Base-by-base conservation (phyloP, 257 asterid genomes). In the Fraxinus anomala region DNA sequence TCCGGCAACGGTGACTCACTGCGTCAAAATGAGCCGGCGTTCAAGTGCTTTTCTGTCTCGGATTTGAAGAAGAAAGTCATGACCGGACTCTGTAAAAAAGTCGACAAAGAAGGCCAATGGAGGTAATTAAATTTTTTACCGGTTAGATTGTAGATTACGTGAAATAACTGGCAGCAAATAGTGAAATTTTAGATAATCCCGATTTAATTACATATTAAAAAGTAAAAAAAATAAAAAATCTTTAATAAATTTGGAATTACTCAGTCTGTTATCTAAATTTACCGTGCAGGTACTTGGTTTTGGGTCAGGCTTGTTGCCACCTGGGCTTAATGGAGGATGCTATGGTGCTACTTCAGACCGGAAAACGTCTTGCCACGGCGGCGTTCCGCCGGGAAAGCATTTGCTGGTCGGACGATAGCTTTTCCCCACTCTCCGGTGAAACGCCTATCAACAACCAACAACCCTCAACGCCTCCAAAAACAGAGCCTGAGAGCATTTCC, bases 281-380 rank as follows among this genome's bases (percentile, higher is more conserved):
- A 34, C 33, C 77, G 24, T 69, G 68, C 91, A 93, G 98, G 92
- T 95, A 92, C 80, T 83, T 90, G 65, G 93, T 91, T 3, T 77
- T 95, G 19, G 99, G 99, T 21, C 96, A 93, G 86, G 98, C 99
- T 6, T 95, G 99, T 81, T 93, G 96, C 88, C 98, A 90, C 81
- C 81, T 95, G 47, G 99, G 99, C 0, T 82, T 95, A 31, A 91
- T 95, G 98, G 98, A 95, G 92, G 99, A 93, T 49, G 98, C 98
- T 0, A 86, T 93, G 99, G 94, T 87, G n/a, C 93, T 95, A 40
- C 92, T 95, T 49, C 99, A 91, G 83, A 90, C 97, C 33, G 96
- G 96, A 0, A 95, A 91, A 85, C 98, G 98, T 81, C 92, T 95
- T 14, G 96, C 97, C 74, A 84, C 93, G 47, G 97, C 91, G 16